phyloP scores from a whole-genome alignment of 768 basidiomycete species.

The Galerina sulciceps region DNA sequence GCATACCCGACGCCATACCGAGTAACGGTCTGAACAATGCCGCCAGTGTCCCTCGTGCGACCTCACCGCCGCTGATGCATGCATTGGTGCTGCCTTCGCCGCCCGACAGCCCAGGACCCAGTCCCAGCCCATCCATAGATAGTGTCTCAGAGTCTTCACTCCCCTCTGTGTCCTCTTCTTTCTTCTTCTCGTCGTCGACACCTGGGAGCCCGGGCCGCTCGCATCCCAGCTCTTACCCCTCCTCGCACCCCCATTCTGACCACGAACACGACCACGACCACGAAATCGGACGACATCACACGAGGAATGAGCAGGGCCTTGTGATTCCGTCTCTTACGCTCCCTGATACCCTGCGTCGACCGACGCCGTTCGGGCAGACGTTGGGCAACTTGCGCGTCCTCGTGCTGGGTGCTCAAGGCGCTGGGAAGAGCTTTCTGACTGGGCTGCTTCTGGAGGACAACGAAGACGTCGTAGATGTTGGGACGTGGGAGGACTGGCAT shows the following conservation, averaged over 20 bases:
- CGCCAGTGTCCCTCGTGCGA: neutral
- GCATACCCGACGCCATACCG: conserved; percentile 32
- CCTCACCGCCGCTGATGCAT: conserved; percentile 13
- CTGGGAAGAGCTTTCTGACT: conserved; percentile 49
- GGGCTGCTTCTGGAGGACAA: conserved; percentile 62
- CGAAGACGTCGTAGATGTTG: conserved; percentile 68
- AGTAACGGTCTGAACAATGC: neutral
- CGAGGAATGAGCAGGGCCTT: conserved; percentile 46
- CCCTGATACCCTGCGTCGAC: conserved; percentile 61
- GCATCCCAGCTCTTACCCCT: conserved; percentile 41
- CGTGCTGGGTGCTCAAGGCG: conserved; percentile 50
- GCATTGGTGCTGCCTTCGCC: conserved; percentile 52
- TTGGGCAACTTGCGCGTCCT: conserved; percentile 64
- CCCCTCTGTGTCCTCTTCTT: conserved; percentile 73
- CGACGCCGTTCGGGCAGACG: conserved; percentile 72
- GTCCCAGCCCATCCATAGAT: conserved; percentile 25
- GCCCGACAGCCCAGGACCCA: conserved; percentile 55
- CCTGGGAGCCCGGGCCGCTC: conserved; percentile 61
- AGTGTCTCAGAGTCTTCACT: conserved; percentile 54
- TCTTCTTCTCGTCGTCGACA: conserved; percentile 79
- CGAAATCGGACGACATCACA: neutral
- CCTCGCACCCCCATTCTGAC: conserved; percentile 37
- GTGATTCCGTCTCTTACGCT: conserved; percentile 73
- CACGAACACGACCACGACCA: conserved; percentile 22
- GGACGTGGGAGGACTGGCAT: conserved; percentile 56